Evolutionary conservation across 345 rosid species (phyloP), one percentile per base, ranked within the genome.

Genomic region (Euphorbia tirucalli): DNA sequence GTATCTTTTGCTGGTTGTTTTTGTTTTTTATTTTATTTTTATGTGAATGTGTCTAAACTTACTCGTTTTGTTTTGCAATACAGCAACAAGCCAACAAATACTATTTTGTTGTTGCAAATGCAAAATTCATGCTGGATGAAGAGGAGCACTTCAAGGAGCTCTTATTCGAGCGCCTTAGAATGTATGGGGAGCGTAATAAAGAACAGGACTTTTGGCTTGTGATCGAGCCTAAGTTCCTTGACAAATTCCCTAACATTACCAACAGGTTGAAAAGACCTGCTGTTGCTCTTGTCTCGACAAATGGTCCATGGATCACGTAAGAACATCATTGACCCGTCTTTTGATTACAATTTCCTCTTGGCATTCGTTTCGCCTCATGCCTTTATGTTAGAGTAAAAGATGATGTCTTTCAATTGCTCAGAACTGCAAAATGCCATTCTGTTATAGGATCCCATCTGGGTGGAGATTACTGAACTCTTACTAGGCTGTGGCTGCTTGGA

Each of bases 91-190:
- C 65, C 71, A 83, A 70, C 8, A 92, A 85, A 80, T 94, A 89
- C 57, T 80, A 87, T 75, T 94, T 93, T 35, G 72, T 90, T 66
- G 89, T 93, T 32, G 98, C 98, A 0, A 93, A 92, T 58, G 97
- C 98, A 1, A 91, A 93, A 70, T 91, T 93, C 87, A 90, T 93
- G 98, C 82, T 93, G 75, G 98, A 93, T 65, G 98, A 93, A 83
- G 98, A 93, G 79, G 98, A 91, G 84, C 98, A 93, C 75, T 93
- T 93, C 74, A 67, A 86, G 84, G 98, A 93, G 85, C 92, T 71
- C 19, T 22, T 93, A 83, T 91, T 82, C 18, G 98, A 93, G 81
- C 84, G 96, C 68, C 94, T 83, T 27, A 89, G 92, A 9, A 14
- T 71, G 75, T 93, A 79, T 68, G 90, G 86, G 64, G 99, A 94